A percentile compares a stretch with the other conserved stretches of the same genome.
phyloP scores from a whole-genome alignment of 1,284 basidiomycete species.

The Wolfiporia cocos region DNA sequence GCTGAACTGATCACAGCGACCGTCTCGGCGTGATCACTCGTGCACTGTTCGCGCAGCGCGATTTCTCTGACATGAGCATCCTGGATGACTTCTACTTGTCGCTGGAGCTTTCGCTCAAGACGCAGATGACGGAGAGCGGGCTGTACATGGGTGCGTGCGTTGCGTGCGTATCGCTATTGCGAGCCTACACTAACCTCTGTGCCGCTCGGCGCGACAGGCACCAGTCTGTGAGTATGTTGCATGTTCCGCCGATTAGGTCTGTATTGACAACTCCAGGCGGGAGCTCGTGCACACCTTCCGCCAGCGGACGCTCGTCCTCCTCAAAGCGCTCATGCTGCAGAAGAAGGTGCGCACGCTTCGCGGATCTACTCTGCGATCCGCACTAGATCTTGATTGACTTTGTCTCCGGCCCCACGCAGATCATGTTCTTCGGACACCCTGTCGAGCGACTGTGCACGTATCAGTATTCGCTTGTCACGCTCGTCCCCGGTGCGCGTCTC shows the following conservation, averaged over 20 bases:
- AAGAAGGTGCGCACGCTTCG: conserved; percentile 58
- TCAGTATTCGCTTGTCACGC: conserved; percentile 90
- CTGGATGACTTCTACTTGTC: conserved; percentile 79
- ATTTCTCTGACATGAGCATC: conserved; percentile 81
- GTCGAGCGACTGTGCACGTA: conserved; percentile 96
- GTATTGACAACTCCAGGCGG: conserved; percentile 38
- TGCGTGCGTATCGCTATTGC: neutral
- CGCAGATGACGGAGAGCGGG: conserved; percentile 73
- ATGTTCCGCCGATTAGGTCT: neutral
- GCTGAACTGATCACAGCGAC: conserved; percentile 43
- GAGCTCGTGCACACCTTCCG: conserved; percentile 94
- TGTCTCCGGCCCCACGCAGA: conserved; percentile 37
- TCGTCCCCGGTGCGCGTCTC: conserved; percentile 61
- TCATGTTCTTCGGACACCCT: conserved; percentile 96
- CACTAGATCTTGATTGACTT: too few relatives aligned
- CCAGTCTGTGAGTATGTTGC: conserved; percentile 60
- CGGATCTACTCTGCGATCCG: too few relatives aligned
- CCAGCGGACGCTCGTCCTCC: conserved; percentile 87
- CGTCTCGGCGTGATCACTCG: conserved; percentile 95
- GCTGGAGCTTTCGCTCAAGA: conserved; percentile 61
- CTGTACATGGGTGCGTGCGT: conserved; percentile 75
- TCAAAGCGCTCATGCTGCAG: conserved; percentile 94
- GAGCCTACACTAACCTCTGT: too few relatives aligned
- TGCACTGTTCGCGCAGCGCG: conserved; percentile 84
- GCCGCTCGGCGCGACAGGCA: conserved; percentile 60